phyloP scores from a whole-genome alignment of 345 rosid species.

The Ceriops decandra region DNA sequence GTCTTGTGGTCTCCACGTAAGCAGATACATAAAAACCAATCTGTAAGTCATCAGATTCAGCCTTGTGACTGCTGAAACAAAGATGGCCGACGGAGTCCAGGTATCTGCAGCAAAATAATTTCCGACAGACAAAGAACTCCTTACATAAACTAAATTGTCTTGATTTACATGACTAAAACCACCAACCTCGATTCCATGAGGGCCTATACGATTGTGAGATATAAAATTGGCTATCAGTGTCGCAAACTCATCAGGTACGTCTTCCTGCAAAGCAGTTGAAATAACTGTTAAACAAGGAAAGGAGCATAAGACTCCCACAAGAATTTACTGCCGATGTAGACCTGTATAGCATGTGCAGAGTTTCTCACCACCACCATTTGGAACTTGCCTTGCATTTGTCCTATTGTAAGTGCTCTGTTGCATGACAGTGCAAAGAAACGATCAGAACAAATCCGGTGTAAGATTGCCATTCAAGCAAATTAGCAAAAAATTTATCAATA shows the following conservation, averaged over 20 bases:
- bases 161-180: background rate
- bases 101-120: constrained; percentile 40
- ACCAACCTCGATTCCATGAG: constrained; percentile 78
- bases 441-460: background rate
- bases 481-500: background rate
- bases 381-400: constrained; percentile 99
- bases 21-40: too few species aligned
- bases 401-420: constrained; percentile 80
- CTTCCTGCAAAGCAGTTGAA: constrained; percentile 52
- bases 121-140: background rate
- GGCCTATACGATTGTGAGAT: constrained; percentile 76
- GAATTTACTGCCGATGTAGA: constrained; percentile 15
- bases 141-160: background rate
- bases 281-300: background rate
- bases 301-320: background rate
- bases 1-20: too few species aligned
- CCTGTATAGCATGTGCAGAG: constrained; percentile 99
- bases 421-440: constrained; percentile 10
- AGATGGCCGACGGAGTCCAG: constrained; percentile 34
- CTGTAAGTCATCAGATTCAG: background rate
- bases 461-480: background rate
- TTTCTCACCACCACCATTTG: constrained; percentile 94
- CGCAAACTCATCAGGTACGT: constrained; percentile 89
- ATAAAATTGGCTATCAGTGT: constrained; percentile 55
- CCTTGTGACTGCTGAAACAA: constrained; percentile 14